Evolutionary conservation across 305 asterid genomes (phyloP).

Genomic region (Fraxinus latifolia): DNA sequence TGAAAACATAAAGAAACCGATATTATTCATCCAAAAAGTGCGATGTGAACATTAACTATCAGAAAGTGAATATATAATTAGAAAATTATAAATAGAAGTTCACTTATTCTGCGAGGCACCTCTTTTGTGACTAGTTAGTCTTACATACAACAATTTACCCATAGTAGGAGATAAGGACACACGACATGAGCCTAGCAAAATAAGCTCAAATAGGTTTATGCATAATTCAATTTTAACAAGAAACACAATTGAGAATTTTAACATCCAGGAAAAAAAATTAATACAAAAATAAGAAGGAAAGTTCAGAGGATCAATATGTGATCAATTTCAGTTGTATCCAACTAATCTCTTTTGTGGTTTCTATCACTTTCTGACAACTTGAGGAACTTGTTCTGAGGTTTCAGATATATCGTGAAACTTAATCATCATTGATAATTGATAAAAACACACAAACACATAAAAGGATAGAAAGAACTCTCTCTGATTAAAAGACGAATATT

Average conservation of each 20-base stretch:
- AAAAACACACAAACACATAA: background rate
- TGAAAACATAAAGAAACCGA: conserved; percentile 20
- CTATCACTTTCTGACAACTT: background rate
- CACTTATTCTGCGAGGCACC: background rate
- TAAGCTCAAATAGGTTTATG: background rate
- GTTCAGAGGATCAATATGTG: background rate
- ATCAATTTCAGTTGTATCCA: background rate
- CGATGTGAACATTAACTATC: background rate
- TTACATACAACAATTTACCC: background rate
- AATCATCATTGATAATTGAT: background rate
- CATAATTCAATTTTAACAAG: background rate
- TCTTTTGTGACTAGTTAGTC: background rate
- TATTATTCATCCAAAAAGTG: background rate
- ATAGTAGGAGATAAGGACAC: background rate
- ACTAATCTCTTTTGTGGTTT: background rate
- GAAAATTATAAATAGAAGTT: conserved; percentile 16
- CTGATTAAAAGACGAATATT: background rate
- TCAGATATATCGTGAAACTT: background rate
- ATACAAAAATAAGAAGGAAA: background rate
- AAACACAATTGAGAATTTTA: background rate
- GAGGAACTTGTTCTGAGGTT: background rate
- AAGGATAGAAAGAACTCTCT: background rate
- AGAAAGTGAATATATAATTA: background rate
- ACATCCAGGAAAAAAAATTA: background rate
- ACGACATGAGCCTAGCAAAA: background rate